A percentile compares a stretch with the other conserved stretches of the same genome.
Conservation (phyloP, 345 rosid species). For the Salix udensis region DNA sequence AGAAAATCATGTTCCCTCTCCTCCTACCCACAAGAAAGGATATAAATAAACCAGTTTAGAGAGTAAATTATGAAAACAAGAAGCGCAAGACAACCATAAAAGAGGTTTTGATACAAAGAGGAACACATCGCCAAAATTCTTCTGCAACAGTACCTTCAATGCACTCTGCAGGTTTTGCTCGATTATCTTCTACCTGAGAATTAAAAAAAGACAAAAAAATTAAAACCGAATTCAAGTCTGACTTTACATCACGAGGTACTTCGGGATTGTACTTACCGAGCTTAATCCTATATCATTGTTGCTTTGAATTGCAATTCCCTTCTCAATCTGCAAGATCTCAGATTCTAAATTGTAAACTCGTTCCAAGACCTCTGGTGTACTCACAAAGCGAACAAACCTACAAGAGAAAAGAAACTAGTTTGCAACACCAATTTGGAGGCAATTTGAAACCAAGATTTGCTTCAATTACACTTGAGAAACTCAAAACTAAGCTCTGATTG, state of each 20-base stretch:
- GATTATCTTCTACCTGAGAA: slow-evolving; percentile 53
- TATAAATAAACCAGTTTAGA: not conserved
- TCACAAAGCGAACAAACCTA: slow-evolving; percentile 99
- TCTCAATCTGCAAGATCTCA: slow-evolving; percentile 86
- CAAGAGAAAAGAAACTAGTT: slow-evolving; percentile 17
- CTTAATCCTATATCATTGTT: slow-evolving; percentile 48
- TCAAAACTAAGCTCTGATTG: not conserved
- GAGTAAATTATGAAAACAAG: not conserved
- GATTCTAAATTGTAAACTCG: slow-evolving; percentile 75
- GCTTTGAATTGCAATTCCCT: slow-evolving; percentile 79
- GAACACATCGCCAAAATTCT: not conserved
- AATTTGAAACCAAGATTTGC: not conserved
- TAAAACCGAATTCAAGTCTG: slow-evolving; percentile 7
- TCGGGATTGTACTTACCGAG: slow-evolving; percentile 43
- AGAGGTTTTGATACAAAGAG: not conserved
- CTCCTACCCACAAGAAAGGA: not conserved
- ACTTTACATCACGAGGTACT: slow-evolving; percentile 12
- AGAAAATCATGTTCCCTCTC: not conserved
- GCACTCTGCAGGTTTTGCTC: slow-evolving; percentile 42
- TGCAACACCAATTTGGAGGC: not conserved
- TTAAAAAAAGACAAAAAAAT: slow-evolving; percentile 11
- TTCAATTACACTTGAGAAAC: not conserved
- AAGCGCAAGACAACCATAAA: not conserved
- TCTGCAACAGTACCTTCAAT: slow-evolving; percentile 52
- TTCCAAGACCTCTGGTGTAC: slow-evolving; percentile 85